Evolutionary conservation across 106 monocot genomes (phyloP), one percentile per base, ranked within the genome.

Genomic region (Iris macrosiphon): DNA sequence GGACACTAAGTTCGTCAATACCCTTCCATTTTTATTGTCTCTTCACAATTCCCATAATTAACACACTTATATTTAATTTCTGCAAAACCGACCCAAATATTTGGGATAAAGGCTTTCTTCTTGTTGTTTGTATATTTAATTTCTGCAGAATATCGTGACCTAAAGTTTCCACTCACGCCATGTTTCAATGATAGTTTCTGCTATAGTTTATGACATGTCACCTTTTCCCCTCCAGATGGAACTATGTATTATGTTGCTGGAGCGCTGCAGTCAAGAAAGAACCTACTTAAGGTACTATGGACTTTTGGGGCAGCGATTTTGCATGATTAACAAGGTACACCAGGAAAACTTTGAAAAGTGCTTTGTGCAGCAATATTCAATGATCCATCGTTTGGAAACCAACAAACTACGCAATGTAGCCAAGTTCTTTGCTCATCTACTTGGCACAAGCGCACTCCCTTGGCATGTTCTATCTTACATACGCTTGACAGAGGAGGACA

Each of bases 401-500:
- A 81, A 82, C 29, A 81, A 87, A 41, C 61, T 87, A 16, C 25
- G 77, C 21, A 87, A 80, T 42, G 65, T 75, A 17, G 75, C 80
- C 12, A 55, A 65, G 45, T 75, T 66, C 30, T 66, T 67, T 47
- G 71, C 72, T n/a, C 61, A 72, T 72, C 20, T 76, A 34, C 60
- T 75, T 20, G 67, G 72, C 44, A 72, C 60, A 3, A 45, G 71
- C 29, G 73, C 68, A 32, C 70, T 87, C 18, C 77, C 81, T 6
- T 87, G 87, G 87, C 81, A 82, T 61, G 82, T 87, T 55, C 61
- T 87, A 13, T 69, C 92, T 3, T 92, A 86, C 45, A 86, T 92
- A 27, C 72, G 92, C 6, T 62, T 87, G 32, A 92, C 86, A 3
- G 86, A 92, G 55, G 92, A 92, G 32, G 91, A 92, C 15, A 82